Evolutionary conservation across 164 flowering plant species (phyloP), one percentile per base, ranked within the genome.

Genomic region (Warburgia ugandensis): DNA sequence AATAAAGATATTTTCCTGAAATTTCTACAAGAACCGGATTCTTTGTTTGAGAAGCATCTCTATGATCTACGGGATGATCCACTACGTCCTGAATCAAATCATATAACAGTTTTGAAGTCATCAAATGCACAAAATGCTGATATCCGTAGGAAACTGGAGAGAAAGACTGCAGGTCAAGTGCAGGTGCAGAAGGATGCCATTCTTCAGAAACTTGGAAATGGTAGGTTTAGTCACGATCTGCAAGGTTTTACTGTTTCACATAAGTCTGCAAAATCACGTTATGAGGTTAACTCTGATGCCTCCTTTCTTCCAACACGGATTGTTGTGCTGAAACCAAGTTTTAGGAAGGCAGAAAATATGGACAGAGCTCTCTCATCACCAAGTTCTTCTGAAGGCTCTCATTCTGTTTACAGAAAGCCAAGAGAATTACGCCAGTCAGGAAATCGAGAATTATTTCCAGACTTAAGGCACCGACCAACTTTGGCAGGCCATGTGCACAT

Each of bases 271-370:
- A 71, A 60, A 37, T 26, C 48, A 42, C 60, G 23, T 28, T 27
- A 28, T 10, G 65, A 53, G 14, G 65, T 20, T 32, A 62, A 50
- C 37, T 59, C 46, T 52, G 72, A 61, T 29, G 8, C 60, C 7
- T 48, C 50, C 37, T 50, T 45, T 40, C 37, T 55, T 6, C 79
- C 88, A 13, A 87, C 86, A 50, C 67, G 72, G 66, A 92, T 92
- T 71, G 97, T 92, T 60, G 83, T 88, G 43, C 54, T 92, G 62
- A 92, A 88, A 61, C 99, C 99, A 43, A 77, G 81, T 38, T 44
- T 77, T 19, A 77, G 67, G 52, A 75, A 65, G 68, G 36, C 46
- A 26, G 67, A 53, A 13, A 60, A 48, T 50, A 47, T 52, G 36
- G 35, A 49, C 29, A 57, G 54, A 47, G 45, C 54, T 51, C 43